Conservation (phyloP, 2,329 filamentous ascomycete species). For the Alternaria dauci region DNA sequence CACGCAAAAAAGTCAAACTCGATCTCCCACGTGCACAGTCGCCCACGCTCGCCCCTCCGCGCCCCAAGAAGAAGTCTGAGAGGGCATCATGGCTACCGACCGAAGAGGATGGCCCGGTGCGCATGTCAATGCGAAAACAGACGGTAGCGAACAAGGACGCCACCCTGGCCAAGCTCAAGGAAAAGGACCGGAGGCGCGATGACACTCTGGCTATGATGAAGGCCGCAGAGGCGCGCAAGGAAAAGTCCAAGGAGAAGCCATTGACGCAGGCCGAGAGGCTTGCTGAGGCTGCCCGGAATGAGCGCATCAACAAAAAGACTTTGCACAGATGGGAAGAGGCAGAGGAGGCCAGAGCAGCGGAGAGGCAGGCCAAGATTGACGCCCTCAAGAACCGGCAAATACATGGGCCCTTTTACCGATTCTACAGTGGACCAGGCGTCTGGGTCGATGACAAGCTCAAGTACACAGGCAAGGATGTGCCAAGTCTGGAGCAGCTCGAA, state of each 20-base stretch:
- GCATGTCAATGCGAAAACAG: slow-evolving; percentile 69
- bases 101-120: slow-evolving; percentile 66
- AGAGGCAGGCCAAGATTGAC: slow-evolving; percentile 81
- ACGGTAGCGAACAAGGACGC: slow-evolving; percentile 68
- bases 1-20: slow-evolving; percentile 51
- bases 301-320: slow-evolving; percentile 87
- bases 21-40: slow-evolving; percentile 52
- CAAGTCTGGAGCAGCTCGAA: slow-evolving; percentile 47
- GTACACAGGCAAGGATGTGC: slow-evolving; percentile 65
- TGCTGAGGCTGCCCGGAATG: slow-evolving; percentile 81
- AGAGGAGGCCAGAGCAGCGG: slow-evolving; percentile 86
- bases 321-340: slow-evolving; percentile 93
- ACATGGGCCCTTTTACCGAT: slow-evolving; percentile 87
- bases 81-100: slow-evolving; percentile 74
- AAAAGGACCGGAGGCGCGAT: slow-evolving; percentile 73
- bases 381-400: slow-evolving; percentile 87
- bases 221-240: slow-evolving; percentile 68
- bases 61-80: slow-evolving; percentile 73
- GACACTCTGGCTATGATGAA: slow-evolving; percentile 74
- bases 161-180: slow-evolving; percentile 74
- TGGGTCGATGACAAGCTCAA: slow-evolving; percentile 80
- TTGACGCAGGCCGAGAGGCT: slow-evolving; percentile 89
- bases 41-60: slow-evolving; percentile 57
- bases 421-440: slow-evolving; percentile 90
- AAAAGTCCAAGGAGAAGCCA: slow-evolving; percentile 77